A percentile compares a stretch with the other conserved stretches of the same genome.
Evolutionary conservation across 331 rosid species (phyloP).

Genomic region (Stylosanthes scabra): DNA sequence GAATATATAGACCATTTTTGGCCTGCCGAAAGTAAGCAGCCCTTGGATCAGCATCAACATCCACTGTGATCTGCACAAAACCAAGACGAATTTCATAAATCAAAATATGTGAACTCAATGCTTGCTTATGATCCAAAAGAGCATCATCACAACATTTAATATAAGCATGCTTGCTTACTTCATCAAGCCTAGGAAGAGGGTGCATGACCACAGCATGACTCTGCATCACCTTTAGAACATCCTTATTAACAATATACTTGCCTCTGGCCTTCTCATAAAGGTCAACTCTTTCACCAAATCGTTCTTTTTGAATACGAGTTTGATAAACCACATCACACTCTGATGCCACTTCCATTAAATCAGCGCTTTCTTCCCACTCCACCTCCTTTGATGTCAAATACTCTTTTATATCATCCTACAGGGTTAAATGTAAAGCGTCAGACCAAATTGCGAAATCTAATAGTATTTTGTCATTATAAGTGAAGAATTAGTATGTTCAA

Average conservation of each 20-base stretch:
- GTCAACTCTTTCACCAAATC: constrained; percentile 81
- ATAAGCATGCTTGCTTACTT: constrained; percentile 48
- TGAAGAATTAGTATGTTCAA: constrained; percentile 18
- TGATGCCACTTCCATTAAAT: constrained; percentile 81
- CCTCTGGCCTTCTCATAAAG: constrained; percentile 90
- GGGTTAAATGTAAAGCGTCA: constrained; percentile 18
- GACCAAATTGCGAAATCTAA: background rate
- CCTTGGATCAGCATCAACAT: constrained; percentile 79
- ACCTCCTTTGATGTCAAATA: constrained; percentile 70
- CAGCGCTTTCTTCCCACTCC: constrained; percentile 85
- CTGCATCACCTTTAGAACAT: constrained; percentile 71
- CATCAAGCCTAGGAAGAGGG: constrained; percentile 94
- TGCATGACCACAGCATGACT: constrained; percentile 85
- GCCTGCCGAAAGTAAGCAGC: constrained; percentile 95
- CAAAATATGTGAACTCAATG: constrained; percentile 1
- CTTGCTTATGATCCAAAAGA: background rate
- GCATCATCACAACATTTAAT: background rate
- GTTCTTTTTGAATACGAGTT: constrained; percentile 91
- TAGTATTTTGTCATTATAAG: constrained; percentile 15
- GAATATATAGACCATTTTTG: constrained; percentile 79
- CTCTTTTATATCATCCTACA: constrained; percentile 86
- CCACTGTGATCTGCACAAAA: constrained; percentile 71
- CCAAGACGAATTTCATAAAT: background rate
- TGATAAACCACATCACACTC: constrained; percentile 90
- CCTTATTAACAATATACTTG: constrained; percentile 75